phyloP scores from a whole-genome alignment of 2,329 filamentous ascomycete species.

The Phialophora expanda region DNA sequence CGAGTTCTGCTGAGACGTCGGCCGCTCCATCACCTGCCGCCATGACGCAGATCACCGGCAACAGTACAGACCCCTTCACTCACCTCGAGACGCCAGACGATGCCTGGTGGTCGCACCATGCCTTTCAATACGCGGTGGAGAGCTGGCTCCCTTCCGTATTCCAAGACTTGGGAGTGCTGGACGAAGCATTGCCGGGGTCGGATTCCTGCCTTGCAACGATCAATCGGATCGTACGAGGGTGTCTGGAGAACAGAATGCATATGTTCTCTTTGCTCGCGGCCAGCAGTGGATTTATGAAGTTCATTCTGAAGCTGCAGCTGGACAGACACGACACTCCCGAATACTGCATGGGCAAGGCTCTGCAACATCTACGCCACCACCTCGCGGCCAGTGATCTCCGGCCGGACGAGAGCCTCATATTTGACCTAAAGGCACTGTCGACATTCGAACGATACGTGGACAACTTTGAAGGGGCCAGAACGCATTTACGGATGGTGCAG shows the following conservation, averaged over 20 bases:
- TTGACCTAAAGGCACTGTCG: constrained; percentile 30
- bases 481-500: constrained; percentile 30
- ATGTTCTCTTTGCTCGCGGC: constrained; percentile 35
- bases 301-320: constrained; percentile 20
- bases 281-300: constrained; percentile 26
- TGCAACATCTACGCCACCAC: constrained; percentile 28
- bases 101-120: constrained; percentile 27
- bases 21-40: constrained; percentile 28
- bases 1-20: constrained; percentile 30
- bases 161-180: constrained; percentile 23
- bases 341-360: constrained; percentile 32
- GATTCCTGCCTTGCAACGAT: constrained; percentile 23
- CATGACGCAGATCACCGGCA: constrained; percentile 15
- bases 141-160: constrained; percentile 29
- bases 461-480: constrained; percentile 29
- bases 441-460: constrained; percentile 30
- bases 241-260: constrained; percentile 29
- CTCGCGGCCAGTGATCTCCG: constrained; percentile 12
- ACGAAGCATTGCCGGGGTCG: constrained; percentile 11
- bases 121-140: constrained; percentile 24
- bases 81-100: constrained; percentile 28
- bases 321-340: constrained; percentile 28
- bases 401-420: constrained; percentile 27
- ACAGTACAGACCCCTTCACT: constrained; percentile 22
- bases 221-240: constrained; percentile 28